These are phyloP conservation scores for Xylaria acuta DNA, from an alignment of 495 filamentous ascomycete species.

Conservation along the genomic window DNA sequence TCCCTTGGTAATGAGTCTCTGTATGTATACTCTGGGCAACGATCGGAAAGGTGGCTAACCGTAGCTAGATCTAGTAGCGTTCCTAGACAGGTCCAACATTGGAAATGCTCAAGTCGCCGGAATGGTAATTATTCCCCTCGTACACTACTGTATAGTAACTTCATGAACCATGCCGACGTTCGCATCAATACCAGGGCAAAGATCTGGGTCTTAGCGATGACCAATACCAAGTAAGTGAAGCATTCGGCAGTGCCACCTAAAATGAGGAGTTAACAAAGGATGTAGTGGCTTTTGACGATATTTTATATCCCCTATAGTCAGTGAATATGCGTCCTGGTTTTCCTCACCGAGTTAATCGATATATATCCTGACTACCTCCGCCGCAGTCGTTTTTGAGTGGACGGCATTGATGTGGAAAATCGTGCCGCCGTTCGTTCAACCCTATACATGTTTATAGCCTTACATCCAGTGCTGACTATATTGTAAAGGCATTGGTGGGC, in stretches of 20 bases:
- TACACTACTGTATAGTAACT: not conserved
- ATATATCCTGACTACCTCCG: slow-evolving; percentile 45
- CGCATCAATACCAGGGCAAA: slow-evolving; percentile 26
- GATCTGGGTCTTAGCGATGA: slow-evolving; percentile 48
- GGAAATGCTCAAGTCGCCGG: slow-evolving; percentile 69
- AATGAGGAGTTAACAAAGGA: not conserved
- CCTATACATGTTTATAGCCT: slow-evolving; percentile 29
- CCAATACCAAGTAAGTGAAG: slow-evolving; percentile 40
- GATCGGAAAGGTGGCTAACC: not conserved
- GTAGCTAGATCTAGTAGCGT: slow-evolving; percentile 64
- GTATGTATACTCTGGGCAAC: slow-evolving; percentile 42
- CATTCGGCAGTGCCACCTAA: not conserved
- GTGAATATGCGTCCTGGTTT: slow-evolving; percentile 23
- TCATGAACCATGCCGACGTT: not conserved
- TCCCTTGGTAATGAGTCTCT: slow-evolving; percentile 59
- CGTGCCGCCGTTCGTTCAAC: slow-evolving; percentile 57
- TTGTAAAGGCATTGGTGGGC: slow-evolving; percentile 37
- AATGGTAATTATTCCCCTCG: slow-evolving; percentile 34
- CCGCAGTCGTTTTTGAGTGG: slow-evolving; percentile 64
- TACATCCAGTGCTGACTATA: slow-evolving; percentile 34
- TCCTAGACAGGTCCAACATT: slow-evolving; percentile 72
- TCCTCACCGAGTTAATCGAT: not conserved
- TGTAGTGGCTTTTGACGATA: slow-evolving; percentile 75
- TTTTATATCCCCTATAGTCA: slow-evolving; percentile 73
- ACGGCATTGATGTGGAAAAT: slow-evolving; percentile 75